phyloP scores from a whole-genome alignment of 805 yeast species.

The Scheffersomyces spartinae region DNA sequence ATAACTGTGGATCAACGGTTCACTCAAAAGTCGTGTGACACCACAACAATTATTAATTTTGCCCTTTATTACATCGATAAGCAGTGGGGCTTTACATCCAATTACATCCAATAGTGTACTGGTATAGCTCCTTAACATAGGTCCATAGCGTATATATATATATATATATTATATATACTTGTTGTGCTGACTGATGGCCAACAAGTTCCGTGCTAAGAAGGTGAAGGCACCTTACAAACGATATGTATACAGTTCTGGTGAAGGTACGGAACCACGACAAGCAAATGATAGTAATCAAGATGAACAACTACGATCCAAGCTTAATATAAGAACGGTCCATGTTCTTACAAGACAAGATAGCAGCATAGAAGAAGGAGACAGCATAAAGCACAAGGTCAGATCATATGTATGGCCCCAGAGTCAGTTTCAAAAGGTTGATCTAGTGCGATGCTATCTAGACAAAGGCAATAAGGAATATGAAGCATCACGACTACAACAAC shows the following conservation, averaged over 20 bases:
- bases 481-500: constrained; percentile 3
- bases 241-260: constrained; percentile 44
- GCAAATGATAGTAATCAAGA: constrained; percentile 1
- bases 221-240: constrained; percentile 67
- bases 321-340: constrained; percentile 4
- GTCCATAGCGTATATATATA: too few species aligned
- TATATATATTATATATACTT: too few species aligned
- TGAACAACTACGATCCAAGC: constrained; percentile 2
- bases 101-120: too few species aligned
- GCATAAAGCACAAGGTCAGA: constrained; percentile 1
- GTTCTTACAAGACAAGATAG: constrained; percentile 6
- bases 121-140: too few species aligned
- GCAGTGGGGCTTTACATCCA: too few species aligned
- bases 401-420: constrained; percentile 38
- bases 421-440: constrained; percentile 40
- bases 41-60: too few species aligned
- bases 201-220: constrained; percentile 80
- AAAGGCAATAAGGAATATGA: constrained; percentile 7
- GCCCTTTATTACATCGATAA: too few species aligned
- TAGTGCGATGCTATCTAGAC: constrained; percentile 20
- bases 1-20: too few species aligned
- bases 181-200: too few species aligned
- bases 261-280: constrained; percentile 1
- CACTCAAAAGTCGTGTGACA: too few species aligned
- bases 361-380: constrained; percentile 5